Base-by-base conservation (phyloP, 345 rosid genomes). In the Salix arbutifolia region DNA sequence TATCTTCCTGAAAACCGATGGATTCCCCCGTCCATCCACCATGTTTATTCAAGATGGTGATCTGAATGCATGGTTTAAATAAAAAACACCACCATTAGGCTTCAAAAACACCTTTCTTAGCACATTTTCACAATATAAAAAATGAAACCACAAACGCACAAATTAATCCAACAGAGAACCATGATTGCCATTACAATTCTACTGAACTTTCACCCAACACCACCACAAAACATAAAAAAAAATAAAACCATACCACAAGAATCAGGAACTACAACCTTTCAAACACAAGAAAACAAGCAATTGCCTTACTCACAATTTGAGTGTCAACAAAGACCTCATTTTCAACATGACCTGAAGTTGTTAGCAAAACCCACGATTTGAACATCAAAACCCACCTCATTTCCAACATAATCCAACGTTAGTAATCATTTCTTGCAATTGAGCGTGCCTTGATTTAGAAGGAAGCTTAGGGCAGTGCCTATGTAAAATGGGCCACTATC, bases 21-120 rank as follows among this genome's bases (percentile, higher is more conserved):
- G 93, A 83, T 83, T 67, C 80, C 67, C 81, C 35, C 82, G 81
- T 84, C 86, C 91, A 87, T 91, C 95, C 73, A 81, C 92, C 91
- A 85, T 87, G 61, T 40, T 83, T 70, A 70, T 83, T 76, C 42
- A 69, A 38, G 52, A 80, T 42, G 72, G 72, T 50, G 74, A 73
- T 72, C 81, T 74, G 70, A 30, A 44, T 42, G 42, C 18, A 10
- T 44, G 28, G 46, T 6, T 30, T 33, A 50, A 17, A 62, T 14
- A 19, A 25, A 2, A 66, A 26, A 30, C n/a, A 62, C 18, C 37
- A 38, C 0, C 3, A n/a, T 56, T 9, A 56, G 62, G 62, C 62
- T 56, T 56, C 62, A n/a, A 56, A 23, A n/a, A n/a, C 14, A 9
- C 11, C 46, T 11, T 42, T 42, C 46, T 42, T 42, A 10, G 4